Percentiles rank a stretch among this genome's conserved stretches.
phyloP scores from a whole-genome alignment of 2,329 filamentous ascomycete genomes.

The Alternaria longipes region DNA sequence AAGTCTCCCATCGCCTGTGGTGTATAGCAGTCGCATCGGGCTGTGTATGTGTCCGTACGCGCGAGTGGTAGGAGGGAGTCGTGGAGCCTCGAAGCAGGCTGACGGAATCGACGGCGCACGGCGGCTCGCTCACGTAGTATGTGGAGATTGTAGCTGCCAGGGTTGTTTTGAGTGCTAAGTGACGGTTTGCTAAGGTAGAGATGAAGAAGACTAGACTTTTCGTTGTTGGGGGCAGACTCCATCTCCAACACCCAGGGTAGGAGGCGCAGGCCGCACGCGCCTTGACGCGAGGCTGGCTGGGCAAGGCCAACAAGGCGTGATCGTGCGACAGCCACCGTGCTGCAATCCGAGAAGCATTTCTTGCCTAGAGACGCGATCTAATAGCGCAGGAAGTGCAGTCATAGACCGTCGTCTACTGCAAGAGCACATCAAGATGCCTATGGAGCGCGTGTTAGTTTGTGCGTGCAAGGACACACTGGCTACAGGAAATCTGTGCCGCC shows the following conservation, averaged over 20 bases:
- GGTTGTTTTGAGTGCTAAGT: conserved; percentile 7
- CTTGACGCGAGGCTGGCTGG: conserved; percentile 20
- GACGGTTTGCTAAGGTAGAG: conserved; percentile 10
- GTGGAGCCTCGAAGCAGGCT: no score
- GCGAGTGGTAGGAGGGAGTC: no score
- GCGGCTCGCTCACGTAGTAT: conserved; percentile 25
- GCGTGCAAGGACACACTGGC: conserved; percentile 1
- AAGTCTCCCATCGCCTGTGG: no score
- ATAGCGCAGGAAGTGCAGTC: not conserved
- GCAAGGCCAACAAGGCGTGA: conserved; percentile 18
- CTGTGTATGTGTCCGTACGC: no score
- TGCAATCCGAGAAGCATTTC: conserved; percentile 1
- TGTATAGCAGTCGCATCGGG: no score
- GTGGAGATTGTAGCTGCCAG: conserved; percentile 9
- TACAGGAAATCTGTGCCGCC: not conserved
- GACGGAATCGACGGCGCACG: no score
- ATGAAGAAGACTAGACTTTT: conserved; percentile 13
- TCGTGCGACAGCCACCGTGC: conserved; percentile 12
- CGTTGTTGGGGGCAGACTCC: conserved; percentile 16
- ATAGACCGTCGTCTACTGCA: not conserved
- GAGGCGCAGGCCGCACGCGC: conserved; percentile 18
- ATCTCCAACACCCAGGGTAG: conserved; percentile 9
- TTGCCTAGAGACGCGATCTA: conserved; percentile 4
- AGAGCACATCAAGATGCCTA: not conserved
- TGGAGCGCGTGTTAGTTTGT: conserved; percentile 2